Evolutionary conservation across 768 basidiomycete genomes (phyloP), one percentile per base, ranked within the genome.

Genomic region (Candolleomyces aberdarensis): DNA sequence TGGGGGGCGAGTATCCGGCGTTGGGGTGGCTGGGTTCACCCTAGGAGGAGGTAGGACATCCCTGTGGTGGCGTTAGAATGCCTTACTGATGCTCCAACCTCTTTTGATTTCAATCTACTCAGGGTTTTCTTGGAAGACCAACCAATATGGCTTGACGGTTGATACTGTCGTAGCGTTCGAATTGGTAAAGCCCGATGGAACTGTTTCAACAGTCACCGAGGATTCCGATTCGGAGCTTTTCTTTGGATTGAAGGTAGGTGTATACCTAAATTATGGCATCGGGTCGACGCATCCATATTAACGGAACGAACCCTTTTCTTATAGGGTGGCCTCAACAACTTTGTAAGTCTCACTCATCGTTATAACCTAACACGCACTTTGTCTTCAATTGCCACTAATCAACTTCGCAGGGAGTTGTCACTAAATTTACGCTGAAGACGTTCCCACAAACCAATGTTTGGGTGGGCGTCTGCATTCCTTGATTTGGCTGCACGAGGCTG

Each of bases 71-170:
- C n/a, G n/a, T 11, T 13, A 36, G 36, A 36, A 36, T 36, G 36
- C 36, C 46, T 54, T 11, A 31, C 39, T 4, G 20, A 19, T n/a
- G 19, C 54, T 10, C 36, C 9, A 19, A 39, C 14, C 17, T 14
- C 73, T 73, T 1, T 75, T 76, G 57, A 13, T 76, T 77, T 68
- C 75, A 26, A 15, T 58, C 13, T 32, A 2, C 14, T 36, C 36
- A 79, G 86, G 87, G 2, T 88, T 85, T 64, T 87, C 87, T 13
- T 88, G 82, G 81, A 72, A 78, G 56, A 83, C 83, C 0, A 87
- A 88, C 61, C 83, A 87, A 58, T 75, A 80, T 61, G 87, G 87
- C 13, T 63, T 90, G 54, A 81, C 83, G 0, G 64, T 80, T n/a
- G 87, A 88, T 61, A 85, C 75, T 1, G 75, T 88, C 39, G 70